Conservation (phyloP, 2,329 filamentous ascomycete species). For the Trichothecium roseum region DNA sequence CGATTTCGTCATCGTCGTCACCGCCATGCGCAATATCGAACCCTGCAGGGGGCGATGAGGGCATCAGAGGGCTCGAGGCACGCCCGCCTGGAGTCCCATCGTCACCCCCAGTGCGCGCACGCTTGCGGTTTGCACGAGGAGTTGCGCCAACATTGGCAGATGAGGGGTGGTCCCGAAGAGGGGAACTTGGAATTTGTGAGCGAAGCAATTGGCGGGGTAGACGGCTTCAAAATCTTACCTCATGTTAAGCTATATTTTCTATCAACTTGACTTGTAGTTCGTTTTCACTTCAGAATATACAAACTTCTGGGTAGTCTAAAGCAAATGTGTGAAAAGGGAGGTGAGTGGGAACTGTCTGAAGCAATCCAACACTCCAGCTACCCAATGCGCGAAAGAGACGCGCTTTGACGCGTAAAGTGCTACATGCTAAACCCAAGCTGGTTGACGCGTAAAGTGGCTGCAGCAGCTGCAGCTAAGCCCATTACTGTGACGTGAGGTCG, state of each 20-base stretch:
- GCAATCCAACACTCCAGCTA: neutral
- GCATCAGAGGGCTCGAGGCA: conserved; percentile 48
- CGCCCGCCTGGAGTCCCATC: conserved; percentile 42
- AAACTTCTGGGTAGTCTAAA: no score
- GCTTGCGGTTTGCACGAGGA: conserved; percentile 41
- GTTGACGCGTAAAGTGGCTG: conserved; percentile 25
- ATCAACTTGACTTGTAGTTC: conserved; percentile 4
- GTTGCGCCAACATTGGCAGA: conserved; percentile 70
- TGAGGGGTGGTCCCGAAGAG: conserved; percentile 68
- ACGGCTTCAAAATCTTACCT: conserved; percentile 14
- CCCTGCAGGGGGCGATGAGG: conserved; percentile 51
- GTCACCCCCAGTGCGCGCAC: conserved; percentile 39
- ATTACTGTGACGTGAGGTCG: no score
- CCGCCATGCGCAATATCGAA: conserved; percentile 55
- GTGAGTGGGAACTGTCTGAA: conserved; percentile 3
- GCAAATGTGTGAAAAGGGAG: no score
- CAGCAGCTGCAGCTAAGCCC: no score
- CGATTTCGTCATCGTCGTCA: conserved; percentile 61
- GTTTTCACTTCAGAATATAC: neutral
- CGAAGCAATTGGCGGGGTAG: neutral
- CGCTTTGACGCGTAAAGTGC: conserved; percentile 32
- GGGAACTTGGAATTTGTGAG: conserved; percentile 49
- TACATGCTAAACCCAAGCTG: conserved; percentile 17
- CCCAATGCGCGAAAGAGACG: conserved; percentile 1
- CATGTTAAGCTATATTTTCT: conserved; percentile 11